Evolutionary conservation across 768 basidiomycete species (phyloP).

Genomic region (Leccinum imitatum): DNA sequence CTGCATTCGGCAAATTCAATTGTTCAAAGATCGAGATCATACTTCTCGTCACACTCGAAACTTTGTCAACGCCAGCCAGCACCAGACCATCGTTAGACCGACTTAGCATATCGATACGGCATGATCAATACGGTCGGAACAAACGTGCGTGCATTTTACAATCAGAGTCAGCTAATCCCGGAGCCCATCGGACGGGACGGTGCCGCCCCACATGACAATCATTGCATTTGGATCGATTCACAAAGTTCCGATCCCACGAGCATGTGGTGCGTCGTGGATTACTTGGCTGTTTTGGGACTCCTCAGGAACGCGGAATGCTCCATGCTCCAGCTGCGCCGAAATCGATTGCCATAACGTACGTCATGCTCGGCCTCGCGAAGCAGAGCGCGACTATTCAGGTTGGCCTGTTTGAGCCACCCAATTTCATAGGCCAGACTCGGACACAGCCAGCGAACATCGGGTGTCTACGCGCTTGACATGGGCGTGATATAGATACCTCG

Average conservation of each 20-base stretch:
- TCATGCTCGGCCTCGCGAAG: not conserved
- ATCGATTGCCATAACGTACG: not conserved
- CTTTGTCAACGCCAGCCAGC: not conserved
- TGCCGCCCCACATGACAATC: slow-evolving; percentile 8
- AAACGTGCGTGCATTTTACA: not conserved
- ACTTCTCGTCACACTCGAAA: not conserved
- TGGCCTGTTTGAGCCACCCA: not conserved
- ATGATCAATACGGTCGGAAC: not conserved
- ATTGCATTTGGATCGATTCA: slow-evolving; percentile 28
- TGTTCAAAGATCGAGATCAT: not conserved
- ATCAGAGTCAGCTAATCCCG: slow-evolving; percentile 10
- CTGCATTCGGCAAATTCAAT: not conserved
- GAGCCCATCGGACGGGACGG: slow-evolving; percentile 36
- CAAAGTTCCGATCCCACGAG: slow-evolving; percentile 1
- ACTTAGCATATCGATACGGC: not conserved
- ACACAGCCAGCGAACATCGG: not conserved
- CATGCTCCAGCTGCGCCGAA: not conserved
- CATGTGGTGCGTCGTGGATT: not conserved
- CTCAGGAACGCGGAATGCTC: not conserved
- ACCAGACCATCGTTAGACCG: too few species aligned
- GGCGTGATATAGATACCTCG: slow-evolving; percentile 31
- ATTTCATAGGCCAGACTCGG: not conserved
- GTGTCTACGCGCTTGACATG: not conserved
- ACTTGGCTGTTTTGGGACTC: slow-evolving; percentile 3
- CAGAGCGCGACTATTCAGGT: not conserved